Base-by-base conservation (phyloP, 2,329 filamentous ascomycete species). In the Microcera coccophila region DNA sequence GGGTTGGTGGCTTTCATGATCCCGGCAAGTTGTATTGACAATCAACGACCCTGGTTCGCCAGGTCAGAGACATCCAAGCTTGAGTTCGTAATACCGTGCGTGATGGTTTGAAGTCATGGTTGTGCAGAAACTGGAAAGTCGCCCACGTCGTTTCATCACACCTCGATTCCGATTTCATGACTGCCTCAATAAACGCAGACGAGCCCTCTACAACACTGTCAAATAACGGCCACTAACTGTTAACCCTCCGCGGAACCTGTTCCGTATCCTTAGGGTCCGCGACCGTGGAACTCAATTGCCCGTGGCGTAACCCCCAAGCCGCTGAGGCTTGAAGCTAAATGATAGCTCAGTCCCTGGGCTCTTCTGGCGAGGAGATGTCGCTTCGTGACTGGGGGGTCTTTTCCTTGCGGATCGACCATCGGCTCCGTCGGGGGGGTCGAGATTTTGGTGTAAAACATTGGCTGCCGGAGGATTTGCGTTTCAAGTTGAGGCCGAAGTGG, bases 401-500 rank as follows among this genome's bases (percentile, higher is more conserved):
- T 26, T n/a, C n/a, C n/a, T n/a, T n/a, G n/a, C n/a, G n/a, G n/a
- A n/a, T n/a, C n/a, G n/a, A n/a, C n/a, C n/a, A n/a, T n/a, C n/a
- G n/a, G n/a, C n/a, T n/a, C n/a, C n/a, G n/a, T n/a, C n/a, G n/a
- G n/a, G n/a, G n/a, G n/a, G n/a, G n/a, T n/a, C n/a, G n/a, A n/a
- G n/a, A n/a, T n/a, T n/a, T n/a, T n/a, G n/a, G n/a, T n/a, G 22
- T 26, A 26, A 26, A 12, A 26, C 22, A 26, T 26, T 39, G 39
- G 24, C 36, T 24, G 31, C 39, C 12, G 36, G 33, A 42, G 36
- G 40, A 38, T 45, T 45, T 37, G 35, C 20, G 44, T 51, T 49
- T 48, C 48, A 51, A 39, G 35, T 42, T 43, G 34, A 44, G 24
- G 38, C 39, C 21, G 29, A 11, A 38, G 35, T 52, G 53, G 41